Evolutionary conservation across 371 early-diverging fungal genomes (phyloP).

Genomic region (Globomyces sp.): DNA sequence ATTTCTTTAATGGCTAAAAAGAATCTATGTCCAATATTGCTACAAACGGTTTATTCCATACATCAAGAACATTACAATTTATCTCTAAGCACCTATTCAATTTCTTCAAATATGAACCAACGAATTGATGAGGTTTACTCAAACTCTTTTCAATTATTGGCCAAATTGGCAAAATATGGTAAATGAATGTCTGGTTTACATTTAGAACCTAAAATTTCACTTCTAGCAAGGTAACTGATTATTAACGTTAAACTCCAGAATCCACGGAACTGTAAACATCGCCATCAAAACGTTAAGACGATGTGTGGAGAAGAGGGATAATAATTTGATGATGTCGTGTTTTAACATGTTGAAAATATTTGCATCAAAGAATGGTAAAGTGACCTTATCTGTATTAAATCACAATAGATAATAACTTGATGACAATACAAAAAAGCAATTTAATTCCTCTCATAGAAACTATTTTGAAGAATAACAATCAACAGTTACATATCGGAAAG

Average conservation of each 20-base stretch:
- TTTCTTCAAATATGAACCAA: constrained; percentile 7
- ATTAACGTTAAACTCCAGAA: constrained; percentile 3
- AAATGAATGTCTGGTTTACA: neutral
- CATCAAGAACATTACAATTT: constrained; percentile 18
- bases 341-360: constrained; percentile 31
- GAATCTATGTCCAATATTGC: constrained; percentile 24
- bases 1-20: constrained; percentile 29
- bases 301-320: constrained; percentile 38
- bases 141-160: constrained; percentile 31
- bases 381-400: neutral
- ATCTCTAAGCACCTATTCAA: neutral
- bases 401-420: constrained; percentile 30
- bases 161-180: constrained; percentile 39
- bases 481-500: constrained; percentile 12
- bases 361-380: constrained; percentile 35
- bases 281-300: constrained; percentile 28
- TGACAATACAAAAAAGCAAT: constrained; percentile 32
- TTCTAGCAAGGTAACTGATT: constrained; percentile 26
- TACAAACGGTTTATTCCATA: constrained; percentile 24
- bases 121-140: constrained; percentile 28
- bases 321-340: constrained; percentile 20
- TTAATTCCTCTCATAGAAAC: constrained; percentile 20
- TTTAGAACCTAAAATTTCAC: constrained; percentile 37
- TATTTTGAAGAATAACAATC: constrained; percentile 9
- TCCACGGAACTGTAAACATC: constrained; percentile 35